A percentile compares a stretch with the other conserved stretches of the same genome.
Conservation (phyloP, 768 basidiomycete species). For the Cystofilobasidium ferigula region DNA sequence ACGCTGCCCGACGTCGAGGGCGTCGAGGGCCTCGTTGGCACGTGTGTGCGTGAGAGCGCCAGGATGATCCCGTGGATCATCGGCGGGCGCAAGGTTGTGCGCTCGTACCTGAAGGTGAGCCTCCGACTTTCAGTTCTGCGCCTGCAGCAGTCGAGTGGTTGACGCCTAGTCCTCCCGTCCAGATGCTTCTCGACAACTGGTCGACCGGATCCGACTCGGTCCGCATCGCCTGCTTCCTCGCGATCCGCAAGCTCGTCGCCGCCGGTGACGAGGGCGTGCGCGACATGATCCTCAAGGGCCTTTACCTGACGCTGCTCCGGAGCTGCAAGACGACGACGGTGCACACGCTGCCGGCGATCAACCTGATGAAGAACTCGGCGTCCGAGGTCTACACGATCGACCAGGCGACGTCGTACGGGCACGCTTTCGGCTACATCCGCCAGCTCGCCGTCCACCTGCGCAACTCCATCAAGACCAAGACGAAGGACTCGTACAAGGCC, state of each 20-base stretch:
- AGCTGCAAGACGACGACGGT: constrained; percentile 72
- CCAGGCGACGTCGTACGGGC: constrained; percentile 63
- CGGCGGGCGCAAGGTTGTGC: constrained; percentile 70
- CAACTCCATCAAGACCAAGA: constrained; percentile 78
- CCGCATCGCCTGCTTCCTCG: constrained; percentile 74
- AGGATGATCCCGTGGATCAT: constrained; percentile 83
- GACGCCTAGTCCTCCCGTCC: background rate
- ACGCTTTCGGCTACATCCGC: constrained; percentile 90
- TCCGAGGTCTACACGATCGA: constrained; percentile 78
- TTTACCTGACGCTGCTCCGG: constrained; percentile 77
- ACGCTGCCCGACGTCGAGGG: constrained; percentile 50
- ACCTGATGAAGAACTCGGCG: constrained; percentile 95
- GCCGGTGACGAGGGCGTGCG: constrained; percentile 66
- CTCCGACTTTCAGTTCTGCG: background rate
- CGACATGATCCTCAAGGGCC: constrained; percentile 77
- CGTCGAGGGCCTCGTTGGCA: constrained; percentile 38
- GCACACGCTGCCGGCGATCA: constrained; percentile 80
- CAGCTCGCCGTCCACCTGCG: constrained; percentile 86
- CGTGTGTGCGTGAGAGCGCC: constrained; percentile 70
- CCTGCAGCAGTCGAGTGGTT: background rate
- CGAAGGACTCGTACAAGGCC: constrained; percentile 80
- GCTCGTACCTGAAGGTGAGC: constrained; percentile 71
- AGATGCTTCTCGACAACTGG: constrained; percentile 81
- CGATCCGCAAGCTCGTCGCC: constrained; percentile 66
- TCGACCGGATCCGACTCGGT: constrained; percentile 64